Evolutionary conservation across 2,329 filamentous ascomycete species (phyloP), one percentile per base, ranked within the genome.

Genomic region (Lecanosticta acicola): DNA sequence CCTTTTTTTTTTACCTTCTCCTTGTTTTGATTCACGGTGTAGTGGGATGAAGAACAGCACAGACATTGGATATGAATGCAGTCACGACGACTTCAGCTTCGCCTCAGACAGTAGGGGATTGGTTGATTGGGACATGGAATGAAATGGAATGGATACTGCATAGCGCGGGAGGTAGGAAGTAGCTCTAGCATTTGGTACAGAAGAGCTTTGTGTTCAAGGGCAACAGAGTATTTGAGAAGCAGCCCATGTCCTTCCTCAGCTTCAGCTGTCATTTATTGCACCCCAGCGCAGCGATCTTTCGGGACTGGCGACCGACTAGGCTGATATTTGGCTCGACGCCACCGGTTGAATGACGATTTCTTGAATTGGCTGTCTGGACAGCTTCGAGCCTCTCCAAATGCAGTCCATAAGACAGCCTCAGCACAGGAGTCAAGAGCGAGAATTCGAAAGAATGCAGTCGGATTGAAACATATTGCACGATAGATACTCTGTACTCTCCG

Each of bases 31-130:
- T n/a, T n/a, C n/a, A n/a, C n/a, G n/a, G n/a, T n/a, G n/a, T n/a
- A n/a, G n/a, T n/a, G n/a, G n/a, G n/a, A n/a, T n/a, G n/a, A n/a
- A n/a, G n/a, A 39, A 21, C 37, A 39, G 37, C 16, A 37, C 16
- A 19, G 20, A 39, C 37, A 39, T 20, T 21, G 37, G 18, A 39
- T 19, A 39, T 39, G 37, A 39, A n/a, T n/a, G n/a, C n/a, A 24
- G 19, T 39, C 37, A 39, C 14, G 37, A 39, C 37, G 37, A 14
- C 37, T 39, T 24, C 21, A 24, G 37, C 21, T 39, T 39, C 37
- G 14, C 21, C 37, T 39, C 18, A 14, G 5, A 39, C 37, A 39
- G n/a, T 24, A 20, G 17, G 19, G 37, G 18, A 17, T 19, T 38
- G 5, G 24, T 29, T 29, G 24, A 7, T 29, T 11, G 24, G 24